Base-by-base conservation (phyloP, 192 early-diverging fungal species). In the Linnemannia schmuckeri region DNA sequence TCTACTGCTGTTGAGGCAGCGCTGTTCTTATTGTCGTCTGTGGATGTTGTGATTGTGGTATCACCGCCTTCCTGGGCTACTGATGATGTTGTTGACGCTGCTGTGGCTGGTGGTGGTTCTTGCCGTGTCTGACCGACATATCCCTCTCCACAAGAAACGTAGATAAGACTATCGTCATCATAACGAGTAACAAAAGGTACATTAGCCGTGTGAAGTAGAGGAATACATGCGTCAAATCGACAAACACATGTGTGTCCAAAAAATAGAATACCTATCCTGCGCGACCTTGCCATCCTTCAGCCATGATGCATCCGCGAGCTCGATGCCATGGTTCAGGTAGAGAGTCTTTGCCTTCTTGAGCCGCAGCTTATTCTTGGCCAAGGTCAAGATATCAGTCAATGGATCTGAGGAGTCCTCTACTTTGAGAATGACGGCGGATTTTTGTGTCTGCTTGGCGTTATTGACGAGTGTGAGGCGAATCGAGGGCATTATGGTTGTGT, bases 361-460 rank as follows among this genome's bases (percentile, higher is more conserved):
- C 13, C 89, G 88, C 38, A 93, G 57, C 74, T 93, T 93, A 46
- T 93, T 93, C 75, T 92, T 92, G 63, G 92, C 90, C 1, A 89
- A 61, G 1, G 83, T 83, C 20, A 89, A 35, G 44, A 93, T 70
- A 70, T 91, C 87, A 7, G 70, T 41, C 24, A 83, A 72, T 3
- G 70, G 61, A 78, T 90, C 77, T 4, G 57, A 47, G 3, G 80
- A 12, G 12, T 79, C 82, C 3, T 74, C 82, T 12, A 77, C n/a
- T 57, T 91, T 85, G 69, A 92, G 88, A 30, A 92, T 66, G 12
- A 88, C 75, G 20, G 88, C 91, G 30, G 84, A 85, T 12, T 75
- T 44, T 30, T 82, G 81, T 44, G 73, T 89, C 63, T 92, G 91
- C 27, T 92, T 91, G 10, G 85, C 81, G 76, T 92, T 92, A 38